Conservation (phyloP, 2,329 filamentous ascomycete species). For the Fusarium irregulare region DNA sequence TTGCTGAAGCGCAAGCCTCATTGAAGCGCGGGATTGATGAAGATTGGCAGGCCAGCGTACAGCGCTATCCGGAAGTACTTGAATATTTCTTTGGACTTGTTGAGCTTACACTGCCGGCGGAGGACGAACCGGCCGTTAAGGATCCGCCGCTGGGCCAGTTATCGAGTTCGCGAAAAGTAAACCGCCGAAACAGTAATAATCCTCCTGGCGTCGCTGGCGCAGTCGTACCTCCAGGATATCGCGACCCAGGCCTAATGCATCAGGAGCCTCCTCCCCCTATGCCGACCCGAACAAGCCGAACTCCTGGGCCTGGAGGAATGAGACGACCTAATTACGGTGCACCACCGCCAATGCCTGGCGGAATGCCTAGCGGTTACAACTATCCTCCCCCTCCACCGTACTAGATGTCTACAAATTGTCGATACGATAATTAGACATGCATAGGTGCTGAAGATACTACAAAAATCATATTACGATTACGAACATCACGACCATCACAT, state of each 20-base stretch:
- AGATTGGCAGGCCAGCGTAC: constrained; percentile 80
- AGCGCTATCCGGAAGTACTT: constrained; percentile 83
- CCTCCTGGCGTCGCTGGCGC: constrained; percentile 44
- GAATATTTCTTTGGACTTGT: constrained; percentile 83
- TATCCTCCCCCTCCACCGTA: constrained; percentile 35
- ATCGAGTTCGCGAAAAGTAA: constrained; percentile 60
- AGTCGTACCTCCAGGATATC: constrained; percentile 43
- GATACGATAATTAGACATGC: constrained; percentile 26
- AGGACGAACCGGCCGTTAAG: constrained; percentile 69
- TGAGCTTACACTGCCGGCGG: constrained; percentile 71
- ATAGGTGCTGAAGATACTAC: constrained; percentile 27
- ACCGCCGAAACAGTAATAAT: constrained; percentile 55
- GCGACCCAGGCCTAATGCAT: constrained; percentile 43
- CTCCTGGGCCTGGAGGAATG: constrained; percentile 45
- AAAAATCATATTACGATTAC: constrained; percentile 43
- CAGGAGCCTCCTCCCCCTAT: constrained; percentile 41
- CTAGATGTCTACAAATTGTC: constrained; percentile 14
- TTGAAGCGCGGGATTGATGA: constrained; percentile 81
- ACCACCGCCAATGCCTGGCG: constrained; percentile 36
- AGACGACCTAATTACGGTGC: constrained; percentile 39
- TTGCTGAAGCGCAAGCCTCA: constrained; percentile 71
- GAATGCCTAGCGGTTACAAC: constrained; percentile 34
- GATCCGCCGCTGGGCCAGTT: constrained; percentile 69
- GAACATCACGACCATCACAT: constrained; percentile 48
- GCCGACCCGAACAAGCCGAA: constrained; percentile 41